phyloP scores from a whole-genome alignment of 2,329 filamentous ascomycete genomes.

The Nectriaceae sp. region DNA sequence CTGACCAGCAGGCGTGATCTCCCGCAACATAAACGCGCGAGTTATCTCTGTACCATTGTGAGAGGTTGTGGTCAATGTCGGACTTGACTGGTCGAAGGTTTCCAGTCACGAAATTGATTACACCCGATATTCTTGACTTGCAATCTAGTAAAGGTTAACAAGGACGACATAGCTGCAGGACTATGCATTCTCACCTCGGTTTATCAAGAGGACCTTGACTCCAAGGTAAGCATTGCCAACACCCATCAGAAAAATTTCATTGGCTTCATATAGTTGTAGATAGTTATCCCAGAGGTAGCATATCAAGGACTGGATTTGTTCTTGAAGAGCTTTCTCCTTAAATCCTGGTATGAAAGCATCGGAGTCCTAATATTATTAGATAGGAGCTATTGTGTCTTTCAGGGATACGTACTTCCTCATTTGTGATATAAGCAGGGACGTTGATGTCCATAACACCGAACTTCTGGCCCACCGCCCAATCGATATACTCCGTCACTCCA shows the following conservation, averaged over 20 bases:
- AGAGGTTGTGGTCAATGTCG: slow-evolving; percentile 72
- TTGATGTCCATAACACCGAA: slow-evolving; percentile 93
- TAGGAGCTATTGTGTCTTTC: neutral
- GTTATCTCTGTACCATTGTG: slow-evolving; percentile 81
- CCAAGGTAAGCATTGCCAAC: slow-evolving; percentile 88
- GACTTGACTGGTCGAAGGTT: slow-evolving; percentile 77
- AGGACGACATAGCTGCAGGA: neutral
- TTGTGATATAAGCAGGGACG: slow-evolving; percentile 75
- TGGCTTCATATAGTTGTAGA: slow-evolving; percentile 72
- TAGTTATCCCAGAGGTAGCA: slow-evolving; percentile 97
- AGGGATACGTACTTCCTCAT: slow-evolving; percentile 53
- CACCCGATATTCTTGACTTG: slow-evolving; percentile 66
- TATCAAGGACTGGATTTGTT: slow-evolving; percentile 71
- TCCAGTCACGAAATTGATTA: slow-evolving; percentile 81
- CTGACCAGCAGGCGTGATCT: slow-evolving; percentile 75
- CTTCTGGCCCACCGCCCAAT: slow-evolving; percentile 75
- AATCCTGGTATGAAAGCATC: slow-evolving; percentile 49
- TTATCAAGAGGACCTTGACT: slow-evolving; percentile 77
- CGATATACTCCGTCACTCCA: slow-evolving; percentile 76
- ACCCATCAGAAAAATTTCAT: slow-evolving; percentile 82
- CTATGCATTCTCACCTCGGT: slow-evolving; percentile 60
- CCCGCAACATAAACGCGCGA: slow-evolving; percentile 77
- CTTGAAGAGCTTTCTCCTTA: slow-evolving; percentile 52
- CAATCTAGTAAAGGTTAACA: slow-evolving; percentile 49
- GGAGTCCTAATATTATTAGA: slow-evolving; percentile 41